Conservation (phyloP, 2,329 filamentous ascomycete species). For the Verticillium dahliae region DNA sequence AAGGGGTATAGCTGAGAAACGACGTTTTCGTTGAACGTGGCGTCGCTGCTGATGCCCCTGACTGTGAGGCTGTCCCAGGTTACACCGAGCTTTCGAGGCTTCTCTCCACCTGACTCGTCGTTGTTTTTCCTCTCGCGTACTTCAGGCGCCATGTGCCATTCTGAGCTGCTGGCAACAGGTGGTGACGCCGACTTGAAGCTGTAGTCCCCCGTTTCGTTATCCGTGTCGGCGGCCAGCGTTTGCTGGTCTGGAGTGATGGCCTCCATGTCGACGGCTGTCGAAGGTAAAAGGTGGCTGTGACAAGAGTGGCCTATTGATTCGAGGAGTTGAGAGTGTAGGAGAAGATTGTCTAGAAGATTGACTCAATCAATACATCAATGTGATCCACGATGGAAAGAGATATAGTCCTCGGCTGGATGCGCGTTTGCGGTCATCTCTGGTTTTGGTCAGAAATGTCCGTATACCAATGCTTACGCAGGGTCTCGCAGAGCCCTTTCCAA, state of each 20-base stretch:
- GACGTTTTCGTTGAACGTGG: constrained; percentile 14
- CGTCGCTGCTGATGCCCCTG: constrained; percentile 10
- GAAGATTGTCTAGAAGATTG: too few species aligned
- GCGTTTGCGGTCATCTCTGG: too few species aligned
- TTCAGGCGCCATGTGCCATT: constrained; percentile 1
- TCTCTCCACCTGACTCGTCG: not conserved
- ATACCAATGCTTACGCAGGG: not conserved
- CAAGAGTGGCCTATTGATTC: too few species aligned
- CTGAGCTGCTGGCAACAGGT: not conserved
- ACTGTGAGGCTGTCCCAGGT: constrained; percentile 15
- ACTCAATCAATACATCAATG: too few species aligned
- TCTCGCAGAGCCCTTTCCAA: too few species aligned
- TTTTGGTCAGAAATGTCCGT: too few species aligned
- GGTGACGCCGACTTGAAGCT: not conserved
- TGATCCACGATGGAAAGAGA: too few species aligned
- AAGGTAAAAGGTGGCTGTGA: not conserved
- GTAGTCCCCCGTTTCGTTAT: not conserved
- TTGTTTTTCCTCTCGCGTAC: not conserved
- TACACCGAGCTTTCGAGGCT: constrained; percentile 10
- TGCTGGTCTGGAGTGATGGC: not conserved
- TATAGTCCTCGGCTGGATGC: too few species aligned
- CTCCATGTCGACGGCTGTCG: not conserved
- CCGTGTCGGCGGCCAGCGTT: not conserved
- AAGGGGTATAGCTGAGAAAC: constrained; percentile 1
- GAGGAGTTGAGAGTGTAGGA: too few species aligned